Base-by-base conservation (phyloP, 441 rosid genomes). In the Brassica balearica region DNA sequence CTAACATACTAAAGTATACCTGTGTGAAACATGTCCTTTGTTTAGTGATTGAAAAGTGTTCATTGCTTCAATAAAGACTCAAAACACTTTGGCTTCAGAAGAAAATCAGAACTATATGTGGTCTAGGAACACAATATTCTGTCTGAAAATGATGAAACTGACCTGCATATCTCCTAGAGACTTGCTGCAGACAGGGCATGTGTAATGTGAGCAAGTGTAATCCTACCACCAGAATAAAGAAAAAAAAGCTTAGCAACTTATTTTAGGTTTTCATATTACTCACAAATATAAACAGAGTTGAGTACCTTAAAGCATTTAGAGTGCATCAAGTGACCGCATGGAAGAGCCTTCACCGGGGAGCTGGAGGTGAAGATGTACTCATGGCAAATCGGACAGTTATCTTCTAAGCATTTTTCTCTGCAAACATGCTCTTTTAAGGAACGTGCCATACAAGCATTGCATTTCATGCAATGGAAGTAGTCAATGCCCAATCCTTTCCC, bases 161-260 rank as follows among this genome's bases (percentile, higher is more conserved):
- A 93, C 98, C 97, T 87, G 90, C 99, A 96, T 93, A 82, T 96
- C 94, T 70, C 98, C 99, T 62, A 96, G 89, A 15, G 99, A 93
- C 84, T 96, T 96, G 94, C 94, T 85, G 85, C 99, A 92, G 60
- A 96, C 87, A 64, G 99, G 99, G 82, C 97, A 96, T 68, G 88
- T 89, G 77, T 93, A 96, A 80, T 90, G 86, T 68, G 87, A 83
- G 59, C 91, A 87, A 27, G 97, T 92, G 81, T 93, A 93, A 5
- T 87, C 94, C 97, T 93, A 82, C 77, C 46, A 88, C 22, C 82
- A 85, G 59, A 77, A 84, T 41, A 41, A 81, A 68, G 80, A 68
- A 66, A 6, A 17, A 48, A 67, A 63, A 65, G 32, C 38, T 72
- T 60, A 72, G 62, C 15, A 65, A 71, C 32, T 2, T 69, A 38